A percentile compares a stretch with the other conserved stretches of the same genome.
Evolutionary conservation across 495 filamentous ascomycete genomes (phyloP).

Genomic region (Penicillium nucicola): DNA sequence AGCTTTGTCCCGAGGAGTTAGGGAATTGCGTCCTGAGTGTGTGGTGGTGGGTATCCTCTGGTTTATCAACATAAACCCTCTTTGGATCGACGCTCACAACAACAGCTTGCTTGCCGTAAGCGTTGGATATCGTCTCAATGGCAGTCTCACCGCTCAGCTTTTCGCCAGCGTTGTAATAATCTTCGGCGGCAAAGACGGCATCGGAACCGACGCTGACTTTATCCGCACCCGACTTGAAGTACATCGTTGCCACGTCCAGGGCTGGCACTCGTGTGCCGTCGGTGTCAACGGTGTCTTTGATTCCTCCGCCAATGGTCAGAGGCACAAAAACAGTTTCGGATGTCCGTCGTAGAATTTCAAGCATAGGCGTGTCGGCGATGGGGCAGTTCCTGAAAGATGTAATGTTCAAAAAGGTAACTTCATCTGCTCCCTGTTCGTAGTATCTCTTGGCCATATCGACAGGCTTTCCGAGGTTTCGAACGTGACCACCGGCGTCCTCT

Average conservation of each 20-base stretch:
- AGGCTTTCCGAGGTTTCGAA: constrained; percentile 93
- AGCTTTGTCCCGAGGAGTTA: constrained; percentile 72
- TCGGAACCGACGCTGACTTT: constrained; percentile 98
- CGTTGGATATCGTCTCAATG: constrained; percentile 88
- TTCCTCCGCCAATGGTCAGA: constrained; percentile 91
- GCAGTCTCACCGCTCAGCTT: constrained; percentile 75
- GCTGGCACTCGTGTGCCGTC: constrained; percentile 86
- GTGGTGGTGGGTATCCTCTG: constrained; percentile 71
- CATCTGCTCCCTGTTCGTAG: constrained; percentile 95
- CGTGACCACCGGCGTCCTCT: constrained; percentile 58
- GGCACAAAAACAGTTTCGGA: constrained; percentile 97
- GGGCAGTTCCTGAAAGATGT: constrained; percentile 96
- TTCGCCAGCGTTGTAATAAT: constrained; percentile 69
- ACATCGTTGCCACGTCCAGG: constrained; percentile 90
- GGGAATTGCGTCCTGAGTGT: constrained; percentile 67
- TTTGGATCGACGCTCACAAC: constrained; percentile 95
- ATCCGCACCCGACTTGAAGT: constrained; percentile 97
- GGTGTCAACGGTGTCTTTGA: constrained; percentile 83
- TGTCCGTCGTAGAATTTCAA: constrained; percentile 82
- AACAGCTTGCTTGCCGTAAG: constrained; percentile 95
- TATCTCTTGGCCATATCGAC: constrained; percentile 92
- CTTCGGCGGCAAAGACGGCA: constrained; percentile 86
- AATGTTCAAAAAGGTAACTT: constrained; percentile 96
- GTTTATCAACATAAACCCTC: constrained; percentile 76
- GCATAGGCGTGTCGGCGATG: constrained; percentile 87